These are phyloP conservation scores for Xylona heveae DNA, from an alignment of 495 filamentous ascomycete genomes.

Conservation along the genomic window DNA sequence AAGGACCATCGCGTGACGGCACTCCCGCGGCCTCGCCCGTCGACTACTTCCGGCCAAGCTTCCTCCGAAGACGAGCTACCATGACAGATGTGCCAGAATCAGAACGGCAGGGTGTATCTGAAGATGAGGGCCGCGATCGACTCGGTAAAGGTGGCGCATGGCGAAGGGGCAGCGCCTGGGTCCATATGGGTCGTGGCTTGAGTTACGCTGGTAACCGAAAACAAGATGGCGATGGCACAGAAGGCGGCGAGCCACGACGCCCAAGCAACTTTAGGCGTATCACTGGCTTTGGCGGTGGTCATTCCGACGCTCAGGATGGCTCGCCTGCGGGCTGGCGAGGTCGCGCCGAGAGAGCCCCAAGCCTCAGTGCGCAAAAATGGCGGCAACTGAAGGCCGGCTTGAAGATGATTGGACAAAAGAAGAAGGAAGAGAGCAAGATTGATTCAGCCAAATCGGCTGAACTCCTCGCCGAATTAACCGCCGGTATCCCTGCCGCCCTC, in stretches of 20 bases:
- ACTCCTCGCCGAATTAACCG: conserved; percentile 82
- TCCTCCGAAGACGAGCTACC: conserved; percentile 44
- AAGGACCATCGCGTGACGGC: conserved; percentile 10
- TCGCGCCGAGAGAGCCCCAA: conserved; percentile 39
- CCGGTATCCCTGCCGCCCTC: conserved; percentile 73
- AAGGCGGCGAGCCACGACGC: conserved; percentile 36
- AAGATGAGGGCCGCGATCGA: conserved; percentile 70
- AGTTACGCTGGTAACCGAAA: conserved; percentile 26
- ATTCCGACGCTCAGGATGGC: conserved; percentile 30
- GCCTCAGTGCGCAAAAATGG: conserved; percentile 71
- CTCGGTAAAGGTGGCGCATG: conserved; percentile 35
- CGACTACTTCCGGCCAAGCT: conserved; percentile 25
- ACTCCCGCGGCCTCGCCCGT: conserved; percentile 25
- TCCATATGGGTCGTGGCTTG: conserved; percentile 31
- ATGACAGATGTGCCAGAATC: conserved; percentile 43
- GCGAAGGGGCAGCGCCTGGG: conserved; percentile 29
- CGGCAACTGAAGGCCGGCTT: conserved; percentile 65
- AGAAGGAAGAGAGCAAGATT: conserved; percentile 59
- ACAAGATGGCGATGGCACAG: conserved; percentile 19
- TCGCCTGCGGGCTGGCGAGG: conserved; percentile 29
- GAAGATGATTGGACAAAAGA: conserved; percentile 55
- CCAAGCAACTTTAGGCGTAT: conserved; percentile 55
- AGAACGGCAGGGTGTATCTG: conserved; percentile 53
- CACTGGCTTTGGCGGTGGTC: conserved; percentile 42
- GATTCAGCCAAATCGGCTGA: conserved; percentile 94